Percentiles rank a stretch among this genome's conserved stretches.
Evolutionary conservation across 805 yeast genomes (phyloP).

Genomic region (Monosporozyma servazzii): DNA sequence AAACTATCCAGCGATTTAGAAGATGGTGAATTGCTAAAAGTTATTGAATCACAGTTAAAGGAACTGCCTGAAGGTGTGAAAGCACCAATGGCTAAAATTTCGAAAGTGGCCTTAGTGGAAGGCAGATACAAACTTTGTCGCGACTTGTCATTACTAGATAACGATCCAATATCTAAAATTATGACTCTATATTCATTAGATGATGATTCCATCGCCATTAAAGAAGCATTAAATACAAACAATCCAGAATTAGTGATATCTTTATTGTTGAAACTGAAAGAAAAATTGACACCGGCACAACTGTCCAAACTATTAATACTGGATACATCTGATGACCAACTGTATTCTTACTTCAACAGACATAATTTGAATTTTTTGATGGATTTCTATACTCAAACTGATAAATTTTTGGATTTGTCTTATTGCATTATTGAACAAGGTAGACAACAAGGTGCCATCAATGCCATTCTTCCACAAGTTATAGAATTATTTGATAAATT

Average conservation of each 20-base stretch:
- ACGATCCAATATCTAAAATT: slow-evolving; percentile 45
- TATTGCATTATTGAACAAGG: slow-evolving; percentile 32
- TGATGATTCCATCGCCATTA: slow-evolving; percentile 58
- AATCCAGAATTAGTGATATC: slow-evolving; percentile 48
- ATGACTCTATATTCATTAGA: slow-evolving; percentile 60
- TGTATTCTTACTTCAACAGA: slow-evolving; percentile 29
- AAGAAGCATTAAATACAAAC: slow-evolving; percentile 53
- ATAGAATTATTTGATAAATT: slow-evolving; percentile 22
- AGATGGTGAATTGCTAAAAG: slow-evolving; percentile 50
- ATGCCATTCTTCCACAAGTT: slow-evolving; percentile 29
- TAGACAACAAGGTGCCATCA: slow-evolving; percentile 27
- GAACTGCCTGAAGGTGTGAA: slow-evolving; percentile 26
- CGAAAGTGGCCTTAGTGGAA: slow-evolving; percentile 36
- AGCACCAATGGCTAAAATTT: slow-evolving; percentile 29
- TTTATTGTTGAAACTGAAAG: slow-evolving; percentile 39
- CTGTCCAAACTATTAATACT: slow-evolving; percentile 53
- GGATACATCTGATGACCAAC: slow-evolving; percentile 30
- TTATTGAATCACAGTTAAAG: slow-evolving; percentile 29
- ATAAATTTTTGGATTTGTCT: slow-evolving; percentile 41
- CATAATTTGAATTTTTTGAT: slow-evolving; percentile 34
- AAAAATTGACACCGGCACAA: slow-evolving; percentile 51
- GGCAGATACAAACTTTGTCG: slow-evolving; percentile 68
- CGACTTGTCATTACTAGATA: slow-evolving; percentile 59
- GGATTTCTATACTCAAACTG: slow-evolving; percentile 59
- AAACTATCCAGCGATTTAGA: slow-evolving; percentile 40